phyloP scores from a whole-genome alignment of 805 yeast species.

The Candida xyloterini region DNA sequence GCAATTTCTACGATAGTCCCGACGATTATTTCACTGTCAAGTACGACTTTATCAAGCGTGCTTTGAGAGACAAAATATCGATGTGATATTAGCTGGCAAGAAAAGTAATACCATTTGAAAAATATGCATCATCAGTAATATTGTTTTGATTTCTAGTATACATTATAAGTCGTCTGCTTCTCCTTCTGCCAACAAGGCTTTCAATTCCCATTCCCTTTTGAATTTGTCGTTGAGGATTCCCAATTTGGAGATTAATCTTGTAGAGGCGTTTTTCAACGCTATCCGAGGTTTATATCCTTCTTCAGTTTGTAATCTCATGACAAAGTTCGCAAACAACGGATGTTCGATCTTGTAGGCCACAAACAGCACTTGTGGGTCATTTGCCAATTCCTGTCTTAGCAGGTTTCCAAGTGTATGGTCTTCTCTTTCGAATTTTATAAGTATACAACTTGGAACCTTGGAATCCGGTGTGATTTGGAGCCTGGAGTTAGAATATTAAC shows the following conservation, averaged over 20 bases:
- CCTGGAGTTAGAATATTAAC: constrained; percentile 33
- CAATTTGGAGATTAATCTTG: constrained; percentile 74
- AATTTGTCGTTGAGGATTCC: constrained; percentile 73
- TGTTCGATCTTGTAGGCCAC: constrained; percentile 98
- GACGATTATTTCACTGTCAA: constrained; percentile 47
- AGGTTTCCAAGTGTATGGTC: constrained; percentile 96
- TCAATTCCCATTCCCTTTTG: constrained; percentile 89
- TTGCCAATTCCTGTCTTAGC: constrained; percentile 78
- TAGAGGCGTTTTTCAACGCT: constrained; percentile 88
- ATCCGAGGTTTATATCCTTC: constrained; percentile 91
- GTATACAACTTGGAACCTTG: constrained; percentile 91
- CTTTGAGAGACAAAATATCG: constrained; percentile 44
- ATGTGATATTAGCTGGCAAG: constrained; percentile 15
- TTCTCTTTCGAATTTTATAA: constrained; percentile 91
- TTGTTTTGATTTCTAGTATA: constrained; percentile 4
- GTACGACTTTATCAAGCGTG: constrained; percentile 60
- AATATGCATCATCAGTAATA: not conserved
- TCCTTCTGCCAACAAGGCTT: constrained; percentile 60
- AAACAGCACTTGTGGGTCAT: constrained; percentile 85
- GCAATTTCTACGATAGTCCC: constrained; percentile 41
- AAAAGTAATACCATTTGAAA: constrained; percentile 4
- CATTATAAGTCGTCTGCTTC: constrained; percentile 38
- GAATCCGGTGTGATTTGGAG: constrained; percentile 88
- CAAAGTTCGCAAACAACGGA: constrained; percentile 93
- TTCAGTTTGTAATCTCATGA: constrained; percentile 92